Percentiles rank a stretch among this genome's conserved stretches.
Conservation (phyloP, 2,329 filamentous ascomycete species). For the Fusarium musae region DNA sequence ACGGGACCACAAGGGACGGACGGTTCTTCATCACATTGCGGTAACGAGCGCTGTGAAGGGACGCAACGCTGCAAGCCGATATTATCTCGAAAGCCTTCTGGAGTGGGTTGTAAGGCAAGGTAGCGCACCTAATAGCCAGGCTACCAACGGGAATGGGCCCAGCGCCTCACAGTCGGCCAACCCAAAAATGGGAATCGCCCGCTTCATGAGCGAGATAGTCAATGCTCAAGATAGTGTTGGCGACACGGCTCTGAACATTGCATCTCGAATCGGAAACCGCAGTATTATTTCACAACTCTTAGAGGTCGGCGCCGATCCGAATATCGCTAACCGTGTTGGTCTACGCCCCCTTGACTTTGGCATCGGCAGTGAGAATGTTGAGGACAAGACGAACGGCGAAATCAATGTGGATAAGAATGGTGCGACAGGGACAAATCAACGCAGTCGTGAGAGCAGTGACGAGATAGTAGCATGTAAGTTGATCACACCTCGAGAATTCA, state of each 20-base stretch:
- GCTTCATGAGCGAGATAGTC: constrained; percentile 97
- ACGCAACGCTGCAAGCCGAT: constrained; percentile 88
- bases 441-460: constrained; percentile 77
- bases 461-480: constrained; percentile 82
- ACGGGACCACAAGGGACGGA: constrained; percentile 87
- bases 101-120: constrained; percentile 94
- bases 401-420: constrained; percentile 57
- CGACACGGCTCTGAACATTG: constrained; percentile 94
- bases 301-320: constrained; percentile 94
- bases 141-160: constrained; percentile 48
- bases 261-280: constrained; percentile 89
- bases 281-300: constrained; percentile 97
- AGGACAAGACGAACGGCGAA: constrained; percentile 58
- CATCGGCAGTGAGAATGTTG: constrained; percentile 74
- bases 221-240: constrained; percentile 94
- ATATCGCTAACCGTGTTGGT: constrained; percentile 89
- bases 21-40: constrained; percentile 95
- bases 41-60: constrained; percentile 96
- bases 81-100: constrained; percentile 93
- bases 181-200: constrained; percentile 84
- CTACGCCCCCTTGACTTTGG: constrained; percentile 94
- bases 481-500: neutral
- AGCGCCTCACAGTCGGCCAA: constrained; percentile 55
- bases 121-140: constrained; percentile 67
- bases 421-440: constrained; percentile 59